Percentiles rank a stretch among this genome's conserved stretches.
Evolutionary conservation across 345 rosid species (phyloP).

Genomic region (Gossypium stocksii): DNA sequence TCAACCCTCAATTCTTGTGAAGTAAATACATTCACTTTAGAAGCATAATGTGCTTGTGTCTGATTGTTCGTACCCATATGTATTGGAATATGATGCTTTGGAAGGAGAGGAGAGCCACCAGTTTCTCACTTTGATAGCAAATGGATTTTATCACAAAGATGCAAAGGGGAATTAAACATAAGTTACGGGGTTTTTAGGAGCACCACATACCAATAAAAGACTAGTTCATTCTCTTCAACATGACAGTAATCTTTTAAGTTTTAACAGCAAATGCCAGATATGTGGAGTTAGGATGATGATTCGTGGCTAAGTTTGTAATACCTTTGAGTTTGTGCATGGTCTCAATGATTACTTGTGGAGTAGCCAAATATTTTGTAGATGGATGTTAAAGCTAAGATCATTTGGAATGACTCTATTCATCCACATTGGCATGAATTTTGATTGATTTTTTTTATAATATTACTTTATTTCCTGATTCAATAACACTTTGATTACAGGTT

Average conservation of each 20-base stretch:
- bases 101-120: neutral
- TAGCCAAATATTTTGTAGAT: neutral
- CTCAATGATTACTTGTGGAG: neutral
- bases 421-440: neutral
- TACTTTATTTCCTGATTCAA: slow-evolving; percentile 8
- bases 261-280: slow-evolving; percentile 3
- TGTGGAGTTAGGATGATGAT: slow-evolving; percentile 1
- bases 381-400: neutral
- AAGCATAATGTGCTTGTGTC: neutral
- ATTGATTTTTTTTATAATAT: neutral
- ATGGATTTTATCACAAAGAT: too few species aligned
- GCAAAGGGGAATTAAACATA: too few species aligned
- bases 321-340: neutral
- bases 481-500: slow-evolving; percentile 48
- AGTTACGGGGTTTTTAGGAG: too few species aligned
- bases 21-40: neutral
- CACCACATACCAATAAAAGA: neutral
- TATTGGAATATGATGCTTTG: neutral
- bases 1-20: neutral
- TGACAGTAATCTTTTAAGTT: neutral
- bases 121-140: neutral
- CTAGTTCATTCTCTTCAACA: neutral
- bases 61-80: neutral
- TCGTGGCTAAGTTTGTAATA: neutral
- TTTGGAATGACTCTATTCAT: neutral